Conservation (phyloP, 2,329 filamentous ascomycete species). For the Davidsoniella neocaledoniae region DNA sequence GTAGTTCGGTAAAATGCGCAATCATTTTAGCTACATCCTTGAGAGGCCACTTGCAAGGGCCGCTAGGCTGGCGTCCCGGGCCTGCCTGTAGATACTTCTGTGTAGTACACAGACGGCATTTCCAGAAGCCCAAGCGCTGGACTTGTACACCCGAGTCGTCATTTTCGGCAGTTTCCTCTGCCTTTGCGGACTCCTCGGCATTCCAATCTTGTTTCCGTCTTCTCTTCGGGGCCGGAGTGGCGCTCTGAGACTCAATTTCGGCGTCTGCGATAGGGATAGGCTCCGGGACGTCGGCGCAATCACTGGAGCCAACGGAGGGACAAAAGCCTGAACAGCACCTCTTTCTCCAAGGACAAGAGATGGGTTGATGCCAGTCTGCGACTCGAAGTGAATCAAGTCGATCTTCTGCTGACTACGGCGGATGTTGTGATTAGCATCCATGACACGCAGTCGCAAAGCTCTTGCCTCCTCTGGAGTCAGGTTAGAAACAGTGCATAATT, state of each 20-base stretch:
- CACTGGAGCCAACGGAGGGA: conserved; percentile 4
- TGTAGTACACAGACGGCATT: conserved; percentile 27
- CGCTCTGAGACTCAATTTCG: conserved; percentile 8
- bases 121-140: conserved; percentile 30
- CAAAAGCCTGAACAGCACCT: conserved; percentile 12
- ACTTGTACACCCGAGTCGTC: conserved; percentile 15
- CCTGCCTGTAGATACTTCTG: conserved; percentile 27
- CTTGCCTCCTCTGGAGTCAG: conserved; percentile 26
- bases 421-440: conserved; percentile 29
- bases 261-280: conserved; percentile 9
- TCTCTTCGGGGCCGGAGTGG: conserved; percentile 9
- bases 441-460: conserved; percentile 24
- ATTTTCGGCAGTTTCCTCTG: conserved; percentile 12
- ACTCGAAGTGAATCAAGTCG: conserved; percentile 18
- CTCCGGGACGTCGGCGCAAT: conserved; percentile 5
- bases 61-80: conserved; percentile 24
- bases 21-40: conserved; percentile 31
- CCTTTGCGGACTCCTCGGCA: conserved; percentile 5
- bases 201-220: conserved; percentile 8
- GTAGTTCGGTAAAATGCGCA: conserved; percentile 30
- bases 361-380: conserved; percentile 15
- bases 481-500: conserved; percentile 18
- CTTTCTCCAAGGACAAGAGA: conserved; percentile 12
- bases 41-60: conserved; percentile 30
- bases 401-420: conserved; percentile 26